Evolutionary conservation across 768 basidiomycete species (phyloP), one percentile per base, ranked within the genome.

Genomic region (Boletus vinaceobasis): DNA sequence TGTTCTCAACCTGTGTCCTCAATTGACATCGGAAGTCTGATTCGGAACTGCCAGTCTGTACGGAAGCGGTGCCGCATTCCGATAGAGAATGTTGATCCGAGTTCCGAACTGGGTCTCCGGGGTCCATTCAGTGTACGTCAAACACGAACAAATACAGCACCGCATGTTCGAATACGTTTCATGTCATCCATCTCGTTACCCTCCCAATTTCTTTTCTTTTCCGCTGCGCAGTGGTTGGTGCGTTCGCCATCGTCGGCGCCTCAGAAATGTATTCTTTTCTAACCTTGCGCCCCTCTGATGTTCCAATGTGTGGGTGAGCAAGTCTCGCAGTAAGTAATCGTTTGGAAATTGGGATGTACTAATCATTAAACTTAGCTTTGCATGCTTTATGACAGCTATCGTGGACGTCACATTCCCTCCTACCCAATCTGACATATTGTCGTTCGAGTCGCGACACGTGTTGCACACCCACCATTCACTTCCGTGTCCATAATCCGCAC

Each of bases 401-500:
- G 35, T 26, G 23, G 38, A 9, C 7, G 42, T 48, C 47, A 35
- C 49, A 29, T 21, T 40, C 37, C 32, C 27, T n/a, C 37, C 23
- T 21, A 14, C 26, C 27, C 52, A 33, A 45, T 29, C 29, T 39
- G 38, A 43, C 55, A 21, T 9, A 42, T 8, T 23, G 11, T 43
- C 38, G n/a, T 33, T 55, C 46, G 37, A 53, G 38, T 40, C 10
- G 27, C 37, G 15, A 35, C 62, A 63, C 63, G 62, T 65, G 63
- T 62, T 33, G 48, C 13, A 27, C 32, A 23, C 47, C 36, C 5
- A 21, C n/a, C 14, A 4, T 48, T 60, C 61, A 64, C 50, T 57
- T 65, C 58, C 64, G 54, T 32, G 23, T 62, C 54, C n/a, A 44
- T 55, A 57, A 59, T 62, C 55, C 60, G 61, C 56, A 33, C 44